These are phyloP conservation scores for Lachancea sp. DNA, from an alignment of 805 yeast species.

Conservation along the genomic window DNA sequence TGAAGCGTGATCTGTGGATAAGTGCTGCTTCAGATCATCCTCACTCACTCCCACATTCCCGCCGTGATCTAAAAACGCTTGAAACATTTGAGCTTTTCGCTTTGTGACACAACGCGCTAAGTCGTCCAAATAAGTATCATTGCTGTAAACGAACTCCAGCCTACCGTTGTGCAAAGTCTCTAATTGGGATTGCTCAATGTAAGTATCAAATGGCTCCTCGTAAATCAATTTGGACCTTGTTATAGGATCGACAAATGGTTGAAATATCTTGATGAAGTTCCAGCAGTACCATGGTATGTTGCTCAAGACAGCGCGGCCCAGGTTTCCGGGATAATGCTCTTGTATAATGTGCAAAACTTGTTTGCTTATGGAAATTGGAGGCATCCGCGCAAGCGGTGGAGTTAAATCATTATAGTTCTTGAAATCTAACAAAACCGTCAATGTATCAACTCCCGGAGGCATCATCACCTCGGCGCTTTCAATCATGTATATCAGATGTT, in stretches of 20 bases:
- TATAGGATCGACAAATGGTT: constrained; percentile 54
- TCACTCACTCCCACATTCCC: constrained; percentile 49
- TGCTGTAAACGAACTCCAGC: constrained; percentile 46
- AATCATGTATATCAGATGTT: constrained; percentile 51
- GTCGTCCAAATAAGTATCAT: constrained; percentile 48
- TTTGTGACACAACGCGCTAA: constrained; percentile 39
- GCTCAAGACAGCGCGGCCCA: constrained; percentile 47
- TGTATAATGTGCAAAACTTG: constrained; percentile 48
- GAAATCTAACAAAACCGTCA: constrained; percentile 51
- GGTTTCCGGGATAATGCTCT: constrained; percentile 52
- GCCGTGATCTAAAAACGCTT: constrained; percentile 37
- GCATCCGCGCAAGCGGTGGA: constrained; percentile 34
- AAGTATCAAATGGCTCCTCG: constrained; percentile 51
- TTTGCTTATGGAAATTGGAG: constrained; percentile 44
- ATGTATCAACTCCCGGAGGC: constrained; percentile 54
- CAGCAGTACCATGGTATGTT: constrained; percentile 54
- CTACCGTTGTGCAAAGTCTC: constrained; percentile 44
- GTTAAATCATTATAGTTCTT: constrained; percentile 37
- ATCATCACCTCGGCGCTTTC: constrained; percentile 46
- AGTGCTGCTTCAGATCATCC: constrained; percentile 39
- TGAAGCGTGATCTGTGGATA: no score
- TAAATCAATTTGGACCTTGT: constrained; percentile 52
- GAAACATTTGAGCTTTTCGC: constrained; percentile 35
- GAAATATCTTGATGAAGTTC: constrained; percentile 49
- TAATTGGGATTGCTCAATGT: constrained; percentile 47